Base-by-base conservation (phyloP, 2,329 filamentous ascomycete genomes). In the Xylaria hypoxylon region DNA sequence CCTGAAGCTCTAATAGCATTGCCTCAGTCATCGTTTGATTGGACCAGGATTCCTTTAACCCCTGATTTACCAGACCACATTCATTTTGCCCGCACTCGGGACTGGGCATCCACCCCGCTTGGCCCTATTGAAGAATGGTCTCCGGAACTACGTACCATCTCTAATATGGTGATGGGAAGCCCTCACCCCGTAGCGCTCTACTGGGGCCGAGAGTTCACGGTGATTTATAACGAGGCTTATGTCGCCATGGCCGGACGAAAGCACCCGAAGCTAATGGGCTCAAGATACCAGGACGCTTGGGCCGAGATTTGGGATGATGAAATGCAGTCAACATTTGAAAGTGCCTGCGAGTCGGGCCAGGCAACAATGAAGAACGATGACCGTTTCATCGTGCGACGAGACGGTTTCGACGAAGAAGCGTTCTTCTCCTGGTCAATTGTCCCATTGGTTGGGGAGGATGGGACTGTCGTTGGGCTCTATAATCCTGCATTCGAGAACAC, bases 351-450 rank as follows among this genome's bases (percentile, higher is more conserved):
- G 44, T 90, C 89, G 4, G 93, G 92, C 0, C 89, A 94, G 79
- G 90, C 92, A 0, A 93, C 90, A 0, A 92, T 94, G 90, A 95
- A 94, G 77, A 89, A 94, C 70, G 92, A 96, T 72, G 91, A 95
- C 69, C 88, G 88, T 63, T 81, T 95, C 1, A 93, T 94, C 73
- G 85, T 96, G 35, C 83, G 85, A 52, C 87, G 92, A 7, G 87
- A 88, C 68, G 87, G 89, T 1, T 93, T 87, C 68, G 79, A 93
- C 1, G 92, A 96, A 77, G 92, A 96, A 75, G 89, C 91, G 0
- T 95, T 92, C 75, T 95, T 95, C 76, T 92, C 90, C 13, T 95
- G 92, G 92, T 92, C 89, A 1, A 89, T 95, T 47, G 90, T 95
- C 28, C 92, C 92, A 0, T 83, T 95, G 68, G 86, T 95, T 1